A percentile compares a stretch with the other conserved stretches of the same genome.
These are phyloP conservation scores for Podila epicladia DNA, from an alignment of 192 early-diverging fungal genomes.

Conservation along the genomic window DNA sequence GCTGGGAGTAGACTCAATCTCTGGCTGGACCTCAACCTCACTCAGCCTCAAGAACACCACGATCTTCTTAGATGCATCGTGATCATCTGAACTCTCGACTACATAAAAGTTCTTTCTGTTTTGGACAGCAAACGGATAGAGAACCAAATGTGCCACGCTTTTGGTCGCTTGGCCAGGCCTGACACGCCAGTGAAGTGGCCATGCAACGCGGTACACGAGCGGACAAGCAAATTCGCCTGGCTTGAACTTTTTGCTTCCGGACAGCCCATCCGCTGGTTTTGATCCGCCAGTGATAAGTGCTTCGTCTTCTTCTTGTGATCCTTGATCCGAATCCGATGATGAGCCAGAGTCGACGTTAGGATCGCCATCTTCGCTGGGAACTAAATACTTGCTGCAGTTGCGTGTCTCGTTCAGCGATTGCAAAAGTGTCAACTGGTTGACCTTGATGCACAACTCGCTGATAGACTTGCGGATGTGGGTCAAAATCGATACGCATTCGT, in stretches of 20 bases:
- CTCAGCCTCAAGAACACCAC: conserved; percentile 42
- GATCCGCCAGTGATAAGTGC: conserved; percentile 39
- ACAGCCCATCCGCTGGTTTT: conserved; percentile 1
- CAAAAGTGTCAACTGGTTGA: conserved; percentile 72
- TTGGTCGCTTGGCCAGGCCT: conserved; percentile 71
- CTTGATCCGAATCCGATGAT: conserved; percentile 55
- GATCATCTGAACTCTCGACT: conserved; percentile 58
- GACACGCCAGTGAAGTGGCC: conserved; percentile 82
- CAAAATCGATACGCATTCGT: conserved; percentile 63
- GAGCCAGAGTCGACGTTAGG: conserved; percentile 34
- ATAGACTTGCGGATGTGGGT: conserved; percentile 63
- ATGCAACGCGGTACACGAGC: conserved; percentile 66
- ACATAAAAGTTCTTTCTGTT: conserved; percentile 84
- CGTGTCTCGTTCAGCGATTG: conserved; percentile 68
- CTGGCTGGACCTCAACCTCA: conserved; percentile 41
- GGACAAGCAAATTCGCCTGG: conserved; percentile 79
- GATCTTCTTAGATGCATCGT: conserved; percentile 65
- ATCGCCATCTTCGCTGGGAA: conserved; percentile 24
- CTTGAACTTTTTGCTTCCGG: conserved; percentile 55
- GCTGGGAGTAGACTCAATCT: conserved; percentile 1
- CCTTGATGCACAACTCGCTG: conserved; percentile 66
- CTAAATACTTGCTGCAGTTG: conserved; percentile 64
- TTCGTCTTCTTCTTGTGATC: conserved; percentile 70
- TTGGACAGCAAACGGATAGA: conserved; percentile 69
- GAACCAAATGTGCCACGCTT: conserved; percentile 58